Conservation (phyloP, 1,284 basidiomycete genomes). For the Trichosporon ovoides region DNA sequence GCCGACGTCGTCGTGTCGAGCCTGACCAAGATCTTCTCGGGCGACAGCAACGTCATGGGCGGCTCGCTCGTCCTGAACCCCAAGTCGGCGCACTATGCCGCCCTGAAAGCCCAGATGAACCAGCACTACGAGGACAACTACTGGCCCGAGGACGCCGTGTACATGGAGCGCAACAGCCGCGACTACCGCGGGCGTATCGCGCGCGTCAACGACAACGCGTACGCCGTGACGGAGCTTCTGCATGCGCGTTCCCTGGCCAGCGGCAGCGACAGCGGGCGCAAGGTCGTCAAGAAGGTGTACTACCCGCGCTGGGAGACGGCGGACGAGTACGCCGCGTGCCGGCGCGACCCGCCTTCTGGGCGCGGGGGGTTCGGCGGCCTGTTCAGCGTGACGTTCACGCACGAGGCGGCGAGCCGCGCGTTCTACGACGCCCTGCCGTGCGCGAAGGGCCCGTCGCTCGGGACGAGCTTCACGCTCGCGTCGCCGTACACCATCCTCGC, state of each 20-base stretch:
- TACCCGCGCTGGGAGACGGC: slow-evolving; percentile 81
- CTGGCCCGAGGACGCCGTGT: slow-evolving; percentile 88
- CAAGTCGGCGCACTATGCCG: slow-evolving; percentile 59
- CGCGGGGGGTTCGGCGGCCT: slow-evolving; percentile 81
- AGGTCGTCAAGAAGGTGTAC: slow-evolving; percentile 74
- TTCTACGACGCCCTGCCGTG: slow-evolving; percentile 84
- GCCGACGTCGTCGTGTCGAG: slow-evolving; percentile 93
- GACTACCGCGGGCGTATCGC: slow-evolving; percentile 75
- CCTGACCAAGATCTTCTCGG: slow-evolving; percentile 92
- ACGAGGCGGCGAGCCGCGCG: slow-evolving; percentile 60
- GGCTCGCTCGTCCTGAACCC: slow-evolving; percentile 89
- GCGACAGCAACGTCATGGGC: slow-evolving; percentile 95
- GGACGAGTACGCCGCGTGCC: slow-evolving; percentile 65
- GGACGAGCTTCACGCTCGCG: slow-evolving; percentile 93
- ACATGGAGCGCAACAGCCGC: slow-evolving; percentile 96
- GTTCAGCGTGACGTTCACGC: slow-evolving; percentile 84
- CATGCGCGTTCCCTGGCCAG: slow-evolving; percentile 55
- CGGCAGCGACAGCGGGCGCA: slow-evolving; percentile 28
- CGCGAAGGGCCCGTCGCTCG: slow-evolving; percentile 87
- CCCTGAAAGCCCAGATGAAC: slow-evolving; percentile 61
- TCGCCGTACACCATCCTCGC: slow-evolving; percentile 91
- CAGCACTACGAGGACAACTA: slow-evolving; percentile 76
- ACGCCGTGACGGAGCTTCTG: slow-evolving; percentile 75
- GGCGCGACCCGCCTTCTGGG: slow-evolving; percentile 39
- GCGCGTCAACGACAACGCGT: slow-evolving; percentile 76